These are phyloP conservation scores for Aspergillus hortae DNA, from an alignment of 2,329 filamentous ascomycete species.

Conservation along the genomic window DNA sequence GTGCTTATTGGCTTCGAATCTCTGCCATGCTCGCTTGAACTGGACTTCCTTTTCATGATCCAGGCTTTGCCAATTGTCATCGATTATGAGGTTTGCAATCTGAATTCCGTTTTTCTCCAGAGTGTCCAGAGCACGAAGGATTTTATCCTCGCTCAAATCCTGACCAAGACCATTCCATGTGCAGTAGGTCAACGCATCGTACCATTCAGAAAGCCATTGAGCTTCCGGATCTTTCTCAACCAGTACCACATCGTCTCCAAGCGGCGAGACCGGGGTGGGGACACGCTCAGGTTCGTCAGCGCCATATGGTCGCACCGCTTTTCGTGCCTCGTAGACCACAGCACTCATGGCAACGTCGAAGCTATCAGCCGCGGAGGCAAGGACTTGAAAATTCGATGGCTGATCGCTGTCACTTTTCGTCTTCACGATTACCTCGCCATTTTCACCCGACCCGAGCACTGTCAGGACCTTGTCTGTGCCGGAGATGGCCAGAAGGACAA, in stretches of 20 bases:
- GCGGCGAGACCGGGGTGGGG: constrained; percentile 26
- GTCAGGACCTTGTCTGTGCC: constrained; percentile 68
- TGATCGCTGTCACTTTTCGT: constrained; percentile 66
- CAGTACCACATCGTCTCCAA: constrained; percentile 40
- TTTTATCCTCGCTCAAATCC: constrained; percentile 72
- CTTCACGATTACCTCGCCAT: constrained; percentile 66
- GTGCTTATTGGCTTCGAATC: constrained; percentile 78
- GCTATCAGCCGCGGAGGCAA: constrained; percentile 67
- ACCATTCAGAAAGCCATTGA: constrained; percentile 80
- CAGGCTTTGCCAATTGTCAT: constrained; percentile 93
- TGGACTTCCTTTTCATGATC: constrained; percentile 53
- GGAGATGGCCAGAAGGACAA: constrained; percentile 76
- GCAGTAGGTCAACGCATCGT: constrained; percentile 89
- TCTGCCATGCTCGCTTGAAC: constrained; percentile 61
- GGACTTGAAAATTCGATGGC: constrained; percentile 56
- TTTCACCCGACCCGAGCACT: constrained; percentile 61
- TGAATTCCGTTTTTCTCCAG: constrained; percentile 70
- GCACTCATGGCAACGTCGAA: constrained; percentile 76
- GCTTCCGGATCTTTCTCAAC: constrained; percentile 40
- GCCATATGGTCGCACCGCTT: constrained; percentile 47
- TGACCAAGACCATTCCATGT: constrained; percentile 96
- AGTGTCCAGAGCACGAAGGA: constrained; percentile 69
- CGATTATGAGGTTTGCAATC: constrained; percentile 84
- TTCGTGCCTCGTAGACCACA: constrained; percentile 83
- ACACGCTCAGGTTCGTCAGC: constrained; percentile 11